These are phyloP conservation scores for Microthlaspi erraticum DNA, from an alignment of 345 rosid species.

Conservation along the genomic window DNA sequence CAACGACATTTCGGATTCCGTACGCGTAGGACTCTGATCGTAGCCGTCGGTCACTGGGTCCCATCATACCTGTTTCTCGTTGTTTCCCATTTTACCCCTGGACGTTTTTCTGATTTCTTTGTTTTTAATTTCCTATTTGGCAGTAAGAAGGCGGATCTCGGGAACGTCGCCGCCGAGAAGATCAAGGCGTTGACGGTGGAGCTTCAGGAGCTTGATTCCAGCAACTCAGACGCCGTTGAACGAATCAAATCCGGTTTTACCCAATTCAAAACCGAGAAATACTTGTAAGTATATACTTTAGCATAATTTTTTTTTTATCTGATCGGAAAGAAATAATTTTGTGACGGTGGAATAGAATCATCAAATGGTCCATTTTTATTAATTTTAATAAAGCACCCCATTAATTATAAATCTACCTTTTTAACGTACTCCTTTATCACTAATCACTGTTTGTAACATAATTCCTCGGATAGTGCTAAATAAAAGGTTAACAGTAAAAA, in stretches of 20 bases:
- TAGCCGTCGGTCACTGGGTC: constrained; percentile 39
- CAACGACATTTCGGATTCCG: not conserved
- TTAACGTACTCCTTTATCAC: not conserved
- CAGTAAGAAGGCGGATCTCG: constrained; percentile 75
- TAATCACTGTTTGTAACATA: not conserved
- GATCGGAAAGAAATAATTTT: not conserved
- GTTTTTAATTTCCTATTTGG: constrained; percentile 4
- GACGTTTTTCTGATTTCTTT: constrained; percentile 9
- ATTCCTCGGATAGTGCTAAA: constrained; percentile 15
- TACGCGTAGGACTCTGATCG: constrained; percentile 11
- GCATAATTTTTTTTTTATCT: constrained; percentile 10
- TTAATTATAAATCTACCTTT: constrained; percentile 13
- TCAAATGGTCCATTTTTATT: constrained; percentile 4
- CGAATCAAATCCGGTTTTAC: constrained; percentile 74
- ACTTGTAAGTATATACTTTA: constrained; percentile 52
- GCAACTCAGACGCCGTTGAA: constrained; percentile 55
- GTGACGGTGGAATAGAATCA: constrained; percentile 36
- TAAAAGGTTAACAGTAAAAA: not conserved
- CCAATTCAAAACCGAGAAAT: constrained; percentile 79
- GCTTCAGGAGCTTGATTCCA: constrained; percentile 55
- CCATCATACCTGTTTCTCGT: not conserved
- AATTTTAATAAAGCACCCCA: constrained; percentile 13
- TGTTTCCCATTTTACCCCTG: not conserved
- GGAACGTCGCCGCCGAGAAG: constrained; percentile 76
- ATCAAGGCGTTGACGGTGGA: constrained; percentile 80